Conservation (phyloP, 148 eudicot species). For the Cornus suecica region DNA sequence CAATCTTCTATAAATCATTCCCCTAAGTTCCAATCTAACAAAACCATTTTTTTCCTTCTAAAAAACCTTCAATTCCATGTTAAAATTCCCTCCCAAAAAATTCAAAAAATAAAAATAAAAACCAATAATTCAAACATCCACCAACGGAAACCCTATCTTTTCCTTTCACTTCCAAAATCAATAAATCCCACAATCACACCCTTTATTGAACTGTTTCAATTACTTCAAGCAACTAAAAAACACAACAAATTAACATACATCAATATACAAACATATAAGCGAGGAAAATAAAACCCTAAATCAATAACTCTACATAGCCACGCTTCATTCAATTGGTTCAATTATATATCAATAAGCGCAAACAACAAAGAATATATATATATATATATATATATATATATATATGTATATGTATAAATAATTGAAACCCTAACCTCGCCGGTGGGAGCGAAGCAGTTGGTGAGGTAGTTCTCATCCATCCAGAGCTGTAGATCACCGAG, state of each 20-base stretch:
- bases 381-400: no score
- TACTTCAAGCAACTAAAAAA: no score
- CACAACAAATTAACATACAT: no score
- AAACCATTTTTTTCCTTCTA: background rate
- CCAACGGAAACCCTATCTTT: background rate
- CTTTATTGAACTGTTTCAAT: no score
- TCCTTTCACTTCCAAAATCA: background rate
- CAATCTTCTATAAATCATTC: background rate
- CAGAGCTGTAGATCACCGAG: slow-evolving; percentile 58
- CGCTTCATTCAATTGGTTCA: no score
- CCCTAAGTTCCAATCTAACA: background rate
- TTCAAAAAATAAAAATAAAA: background rate
- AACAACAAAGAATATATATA: background rate
- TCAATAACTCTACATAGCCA: background rate
- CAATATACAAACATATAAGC: background rate
- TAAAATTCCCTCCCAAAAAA: background rate
- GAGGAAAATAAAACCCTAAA: no score
- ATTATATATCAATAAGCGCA: background rate
- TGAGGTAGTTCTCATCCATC: slow-evolving; percentile 64
- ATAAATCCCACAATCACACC: background rate
- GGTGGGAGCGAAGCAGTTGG: slow-evolving; percentile 36
- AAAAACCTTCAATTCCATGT: background rate
- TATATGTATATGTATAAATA: background rate
- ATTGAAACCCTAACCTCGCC: slow-evolving; percentile 42
- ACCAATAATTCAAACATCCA: background rate